Evolutionary conservation across 805 yeast species (phyloP).

Genomic region (Wickerhamomyces queroliae): DNA sequence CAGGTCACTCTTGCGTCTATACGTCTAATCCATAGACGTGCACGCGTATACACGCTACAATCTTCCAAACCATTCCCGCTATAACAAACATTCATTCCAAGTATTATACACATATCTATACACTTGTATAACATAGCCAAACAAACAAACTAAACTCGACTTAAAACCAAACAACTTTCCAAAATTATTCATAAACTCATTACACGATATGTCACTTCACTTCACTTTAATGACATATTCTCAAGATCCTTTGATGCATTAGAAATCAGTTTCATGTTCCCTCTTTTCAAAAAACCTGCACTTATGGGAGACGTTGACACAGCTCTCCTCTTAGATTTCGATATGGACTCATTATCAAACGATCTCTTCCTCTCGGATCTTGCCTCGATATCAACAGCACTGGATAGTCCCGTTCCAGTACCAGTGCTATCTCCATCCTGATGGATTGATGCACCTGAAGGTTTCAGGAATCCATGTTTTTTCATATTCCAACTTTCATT

Average conservation of each 20-base stretch:
- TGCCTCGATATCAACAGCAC: neutral
- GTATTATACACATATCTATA: too few relatives aligned
- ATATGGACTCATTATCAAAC: conserved; percentile 10
- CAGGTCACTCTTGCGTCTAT: too few relatives aligned
- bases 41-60: too few relatives aligned
- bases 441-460: neutral
- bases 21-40: too few relatives aligned
- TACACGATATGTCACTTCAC: neutral
- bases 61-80: too few relatives aligned
- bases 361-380: conserved; percentile 15
- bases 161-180: too few relatives aligned
- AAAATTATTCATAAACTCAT: neutral
- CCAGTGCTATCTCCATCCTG: neutral
- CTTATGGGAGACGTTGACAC: conserved; percentile 22
- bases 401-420: too few relatives aligned
- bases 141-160: too few relatives aligned
- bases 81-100: too few relatives aligned
- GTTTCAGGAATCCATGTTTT: conserved; percentile 6
- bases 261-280: conserved; percentile 14
- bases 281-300: conserved; percentile 12
- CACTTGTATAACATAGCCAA: too few relatives aligned
- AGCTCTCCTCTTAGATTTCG: conserved; percentile 20
- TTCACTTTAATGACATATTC: conserved; percentile 13
- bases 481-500: conserved; percentile 23
- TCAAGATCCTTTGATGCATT: conserved; percentile 21